These are phyloP conservation scores for Solanum corneliomulleri DNA, from an alignment of 257 asterid genomes.

Conservation along the genomic window DNA sequence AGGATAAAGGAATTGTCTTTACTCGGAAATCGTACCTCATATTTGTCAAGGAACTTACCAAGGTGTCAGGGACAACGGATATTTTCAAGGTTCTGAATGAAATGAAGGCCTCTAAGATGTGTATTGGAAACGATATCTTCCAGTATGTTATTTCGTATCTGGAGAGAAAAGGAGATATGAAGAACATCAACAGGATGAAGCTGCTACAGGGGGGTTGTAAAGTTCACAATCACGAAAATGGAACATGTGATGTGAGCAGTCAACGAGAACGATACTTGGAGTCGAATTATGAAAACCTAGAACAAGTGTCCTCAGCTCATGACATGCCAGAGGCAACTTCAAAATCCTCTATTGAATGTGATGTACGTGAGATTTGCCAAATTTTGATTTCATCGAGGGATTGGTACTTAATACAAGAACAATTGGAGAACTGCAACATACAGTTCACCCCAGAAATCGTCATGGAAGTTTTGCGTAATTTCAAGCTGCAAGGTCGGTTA, in stretches of 20 bases:
- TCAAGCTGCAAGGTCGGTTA: slow-evolving; percentile 27
- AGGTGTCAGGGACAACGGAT: slow-evolving; percentile 50
- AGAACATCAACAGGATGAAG: slow-evolving; percentile 23
- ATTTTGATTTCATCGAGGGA: slow-evolving; percentile 39
- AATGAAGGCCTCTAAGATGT: slow-evolving; percentile 26
- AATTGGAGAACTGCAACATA: slow-evolving; percentile 33
- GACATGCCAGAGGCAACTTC: slow-evolving; percentile 3
- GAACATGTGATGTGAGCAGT: slow-evolving; percentile 1
- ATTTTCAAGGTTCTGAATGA: slow-evolving; percentile 40
- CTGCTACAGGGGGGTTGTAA: slow-evolving; percentile 17
- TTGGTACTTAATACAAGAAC: slow-evolving; percentile 53
- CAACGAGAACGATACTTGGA: slow-evolving; percentile 5
- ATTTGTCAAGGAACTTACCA: slow-evolving; percentile 59
- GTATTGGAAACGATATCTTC: slow-evolving; percentile 27
- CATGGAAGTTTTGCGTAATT: slow-evolving; percentile 35
- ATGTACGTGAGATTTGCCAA: slow-evolving; percentile 22
- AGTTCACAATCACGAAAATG: slow-evolving; percentile 1
- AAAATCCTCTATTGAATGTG: slow-evolving; percentile 7
- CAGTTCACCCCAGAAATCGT: slow-evolving; percentile 46
- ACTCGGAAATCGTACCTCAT: slow-evolving; percentile 31
- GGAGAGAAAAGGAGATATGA: slow-evolving; percentile 43
- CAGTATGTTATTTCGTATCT: slow-evolving; percentile 27
- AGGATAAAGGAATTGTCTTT: slow-evolving; percentile 41
- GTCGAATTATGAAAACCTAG: slow-evolving; percentile 6
- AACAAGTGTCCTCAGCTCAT: slow-evolving; percentile 1